Percentiles rank a stretch among this genome's conserved stretches.
Conservation (phyloP, 163 green algal species). For the Scenedesmus sp. region DNA sequence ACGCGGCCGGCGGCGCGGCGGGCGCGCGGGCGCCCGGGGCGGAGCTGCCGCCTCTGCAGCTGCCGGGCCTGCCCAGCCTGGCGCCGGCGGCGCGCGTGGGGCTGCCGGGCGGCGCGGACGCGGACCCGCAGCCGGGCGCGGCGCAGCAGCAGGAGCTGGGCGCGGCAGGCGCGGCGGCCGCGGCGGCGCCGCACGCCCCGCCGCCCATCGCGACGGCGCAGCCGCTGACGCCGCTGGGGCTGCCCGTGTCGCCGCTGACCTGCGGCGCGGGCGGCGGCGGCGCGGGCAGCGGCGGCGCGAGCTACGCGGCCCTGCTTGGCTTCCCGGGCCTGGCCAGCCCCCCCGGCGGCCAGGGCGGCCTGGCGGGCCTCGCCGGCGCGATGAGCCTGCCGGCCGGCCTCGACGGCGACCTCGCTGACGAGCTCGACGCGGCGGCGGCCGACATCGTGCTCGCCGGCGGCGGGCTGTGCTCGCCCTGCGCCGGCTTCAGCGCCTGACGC, state of each 20-base stretch:
- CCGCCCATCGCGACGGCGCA: too few relatives aligned
- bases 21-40: too few relatives aligned
- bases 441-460: background rate
- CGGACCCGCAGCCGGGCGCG: too few relatives aligned
- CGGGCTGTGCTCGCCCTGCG: background rate
- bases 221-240: background rate
- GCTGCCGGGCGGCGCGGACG: too few relatives aligned
- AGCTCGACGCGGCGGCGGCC: constrained; percentile 5
- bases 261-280: background rate
- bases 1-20: too few relatives aligned
- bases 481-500: constrained; percentile 11
- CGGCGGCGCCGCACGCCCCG: too few relatives aligned
- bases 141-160: background rate
- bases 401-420: background rate
- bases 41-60: too few relatives aligned
- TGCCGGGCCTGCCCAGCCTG: too few relatives aligned
- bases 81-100: too few relatives aligned
- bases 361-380: background rate
- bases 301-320: background rate
- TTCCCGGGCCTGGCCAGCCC: constrained; percentile 2
- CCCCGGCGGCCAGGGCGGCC: background rate
- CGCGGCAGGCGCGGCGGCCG: background rate
- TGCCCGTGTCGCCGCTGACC: constrained; percentile 4
- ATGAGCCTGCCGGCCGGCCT: constrained; percentile 16
- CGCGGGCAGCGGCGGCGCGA: constrained; percentile 1